These are phyloP conservation scores for Aspergillus sp. DNA, from an alignment of 2,329 filamentous ascomycete genomes.

Conservation along the genomic window DNA sequence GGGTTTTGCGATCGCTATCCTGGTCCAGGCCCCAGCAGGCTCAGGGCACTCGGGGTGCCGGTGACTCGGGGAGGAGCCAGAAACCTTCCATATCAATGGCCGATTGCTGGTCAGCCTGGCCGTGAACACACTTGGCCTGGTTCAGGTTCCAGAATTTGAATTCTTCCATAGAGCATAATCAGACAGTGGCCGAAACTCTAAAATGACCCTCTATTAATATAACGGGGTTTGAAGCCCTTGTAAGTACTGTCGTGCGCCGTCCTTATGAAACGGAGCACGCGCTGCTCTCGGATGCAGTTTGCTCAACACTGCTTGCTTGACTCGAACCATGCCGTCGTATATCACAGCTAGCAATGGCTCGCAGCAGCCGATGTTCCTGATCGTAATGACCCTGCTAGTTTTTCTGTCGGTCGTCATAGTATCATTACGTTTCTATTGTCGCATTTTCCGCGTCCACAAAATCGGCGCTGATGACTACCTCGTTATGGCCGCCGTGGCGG, in stretches of 20 bases:
- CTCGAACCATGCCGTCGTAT: slow-evolving; percentile 5
- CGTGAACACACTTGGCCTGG: neutral
- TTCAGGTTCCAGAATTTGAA: neutral
- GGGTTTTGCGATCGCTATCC: neutral
- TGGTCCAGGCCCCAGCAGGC: too few species aligned
- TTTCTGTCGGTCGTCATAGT: slow-evolving; percentile 9
- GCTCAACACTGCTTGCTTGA: neutral
- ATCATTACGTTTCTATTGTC: slow-evolving; percentile 9
- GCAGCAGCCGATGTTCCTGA: slow-evolving; percentile 12
- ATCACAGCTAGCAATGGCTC: slow-evolving; percentile 13
- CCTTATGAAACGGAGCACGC: neutral
- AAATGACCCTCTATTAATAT: neutral
- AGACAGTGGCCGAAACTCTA: neutral
- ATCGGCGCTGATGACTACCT: slow-evolving; percentile 12
- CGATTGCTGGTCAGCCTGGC: neutral
- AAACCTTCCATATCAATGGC: neutral
- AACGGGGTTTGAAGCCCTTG: neutral
- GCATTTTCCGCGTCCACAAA: slow-evolving; percentile 8
- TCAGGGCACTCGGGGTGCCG: neutral
- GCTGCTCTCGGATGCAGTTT: neutral
- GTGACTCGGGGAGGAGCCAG: neutral
- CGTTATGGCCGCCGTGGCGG: slow-evolving; percentile 4
- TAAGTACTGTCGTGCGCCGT: neutral
- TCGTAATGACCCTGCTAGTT: slow-evolving; percentile 7
- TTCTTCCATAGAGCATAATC: neutral